These are phyloP conservation scores for Barbatosphaeria neglecta DNA, from an alignment of 495 filamentous ascomycete genomes.

Conservation along the genomic window DNA sequence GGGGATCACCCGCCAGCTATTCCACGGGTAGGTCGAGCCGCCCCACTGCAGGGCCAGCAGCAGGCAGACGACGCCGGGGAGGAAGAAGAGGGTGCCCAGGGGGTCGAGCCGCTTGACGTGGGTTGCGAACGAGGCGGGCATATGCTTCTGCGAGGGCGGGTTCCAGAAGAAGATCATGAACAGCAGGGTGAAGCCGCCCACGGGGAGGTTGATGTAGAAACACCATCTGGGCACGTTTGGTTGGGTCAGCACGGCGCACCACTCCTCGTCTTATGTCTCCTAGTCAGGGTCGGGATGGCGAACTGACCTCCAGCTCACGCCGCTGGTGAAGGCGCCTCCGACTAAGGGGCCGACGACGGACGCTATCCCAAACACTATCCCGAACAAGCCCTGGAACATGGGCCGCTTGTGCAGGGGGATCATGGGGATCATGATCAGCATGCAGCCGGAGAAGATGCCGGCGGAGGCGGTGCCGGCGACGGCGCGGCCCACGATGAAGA, in stretches of 20 bases:
- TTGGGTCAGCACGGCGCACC: too few species aligned
- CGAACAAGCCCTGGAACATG: constrained; percentile 42
- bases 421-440: constrained; percentile 44
- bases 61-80: constrained; percentile 61
- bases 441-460: constrained; percentile 42
- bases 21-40: constrained; percentile 60
- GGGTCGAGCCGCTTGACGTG: constrained; percentile 54
- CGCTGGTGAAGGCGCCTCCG: constrained; percentile 37
- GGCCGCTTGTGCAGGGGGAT: constrained; percentile 45
- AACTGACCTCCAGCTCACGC: constrained; percentile 36
- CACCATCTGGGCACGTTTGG: constrained; percentile 27
- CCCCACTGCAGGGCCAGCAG: constrained; percentile 82
- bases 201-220: constrained; percentile 54
- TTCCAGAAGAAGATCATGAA: constrained; percentile 39
- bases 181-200: constrained; percentile 38
- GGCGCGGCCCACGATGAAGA: constrained; percentile 52
- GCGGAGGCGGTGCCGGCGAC: constrained; percentile 48
- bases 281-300: neutral
- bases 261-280: neutral
- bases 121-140: constrained; percentile 18
- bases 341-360: constrained; percentile 38
- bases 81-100: constrained; percentile 55
- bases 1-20: constrained; percentile 51
- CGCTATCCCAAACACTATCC: constrained; percentile 40
- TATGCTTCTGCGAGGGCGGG: constrained; percentile 20